Base-by-base conservation (phyloP, 345 rosid genomes). In the Dovyalis caffra region DNA sequence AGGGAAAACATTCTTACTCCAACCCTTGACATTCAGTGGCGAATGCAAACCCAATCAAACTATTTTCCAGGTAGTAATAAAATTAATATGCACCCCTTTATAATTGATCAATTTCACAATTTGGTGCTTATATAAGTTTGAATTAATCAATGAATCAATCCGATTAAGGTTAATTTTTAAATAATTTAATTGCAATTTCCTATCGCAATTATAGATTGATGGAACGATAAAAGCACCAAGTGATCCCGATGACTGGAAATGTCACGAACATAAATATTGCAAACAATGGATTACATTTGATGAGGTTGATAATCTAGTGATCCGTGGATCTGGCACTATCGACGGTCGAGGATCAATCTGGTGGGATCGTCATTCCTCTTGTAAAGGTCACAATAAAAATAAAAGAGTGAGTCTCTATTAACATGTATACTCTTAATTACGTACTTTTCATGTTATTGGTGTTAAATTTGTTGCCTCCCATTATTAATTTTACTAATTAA, bases 291-390 rank as follows among this genome's bases (percentile, higher is more conserved):
- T 87, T 53, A 65, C 43, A 35, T 84, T 88, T n/a, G 65, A 78
- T 1, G 60, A 80, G 12, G 56, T 85, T 37, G 66, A 78, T 71
- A 87, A 89, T 16, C 81, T 87, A 33, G 5, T 31, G 63, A 72
- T 88, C 56, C 68, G 77, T 71, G 89, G 92, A 9, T 25, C 35
- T 31, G 92, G 92, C 11, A 68, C 77, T 35, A n/a, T 88, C 74
- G 75, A 86, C 74, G 88, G 89, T 25, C 76, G 68, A 60, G 92
- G 92, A 34, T 23, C 75, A 37, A 79, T 43, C 1, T 85, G 92
- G 89, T 88, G 92, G 90, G 73, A 85, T 1, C 47, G 25, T 12
- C 10, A 33, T 2, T 49, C 76, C 49, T 8, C 74, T 68, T 73
- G 84, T 71, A 45, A 74, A 40, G 47, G 0, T n/a, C 23, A 58